Percentiles rank a stretch among this genome's conserved stretches.
These are phyloP conservation scores for Peronospora destructor DNA, from an alignment of 352 stramenopile species.

Conservation along the genomic window DNA sequence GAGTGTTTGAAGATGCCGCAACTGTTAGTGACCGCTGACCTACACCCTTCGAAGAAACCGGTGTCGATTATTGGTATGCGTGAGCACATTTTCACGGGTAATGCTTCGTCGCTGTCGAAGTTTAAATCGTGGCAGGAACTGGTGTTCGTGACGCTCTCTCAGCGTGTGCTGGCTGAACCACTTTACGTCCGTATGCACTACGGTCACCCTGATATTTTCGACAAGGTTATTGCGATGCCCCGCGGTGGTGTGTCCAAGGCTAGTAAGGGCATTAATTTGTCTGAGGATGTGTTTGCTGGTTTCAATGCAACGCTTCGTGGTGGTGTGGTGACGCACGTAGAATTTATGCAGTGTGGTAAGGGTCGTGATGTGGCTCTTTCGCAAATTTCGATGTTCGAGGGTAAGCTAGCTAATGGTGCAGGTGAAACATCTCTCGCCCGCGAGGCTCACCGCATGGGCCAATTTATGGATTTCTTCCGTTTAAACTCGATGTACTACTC, in stretches of 20 bases:
- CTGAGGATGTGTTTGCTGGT: constrained; percentile 74
- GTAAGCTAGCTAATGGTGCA: constrained; percentile 70
- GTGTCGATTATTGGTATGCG: constrained; percentile 81
- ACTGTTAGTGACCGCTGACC: constrained; percentile 55
- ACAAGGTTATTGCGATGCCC: constrained; percentile 66
- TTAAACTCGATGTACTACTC: constrained; percentile 84
- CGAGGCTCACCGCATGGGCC: constrained; percentile 71
- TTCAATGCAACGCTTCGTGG: constrained; percentile 67
- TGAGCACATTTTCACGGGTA: constrained; percentile 79
- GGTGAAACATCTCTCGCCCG: constrained; percentile 64
- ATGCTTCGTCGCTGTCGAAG: constrained; percentile 68
- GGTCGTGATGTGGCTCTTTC: constrained; percentile 73
- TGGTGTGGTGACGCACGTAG: constrained; percentile 60
- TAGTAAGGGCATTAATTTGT: constrained; percentile 77
- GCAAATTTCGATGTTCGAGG: constrained; percentile 79
- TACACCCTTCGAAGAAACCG: constrained; percentile 60
- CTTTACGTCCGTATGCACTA: constrained; percentile 78
- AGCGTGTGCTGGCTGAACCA: constrained; percentile 70
- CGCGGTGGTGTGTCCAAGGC: constrained; percentile 72
- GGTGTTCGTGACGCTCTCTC: constrained; percentile 73
- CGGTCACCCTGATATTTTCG: constrained; percentile 75
- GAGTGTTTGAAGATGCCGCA: constrained; percentile 83
- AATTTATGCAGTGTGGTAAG: constrained; percentile 81
- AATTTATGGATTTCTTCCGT: constrained; percentile 79
- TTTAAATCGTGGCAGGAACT: constrained; percentile 79